Evolutionary conservation across 345 rosid species (phyloP).

Genomic region (Geranium rotundifolium): DNA sequence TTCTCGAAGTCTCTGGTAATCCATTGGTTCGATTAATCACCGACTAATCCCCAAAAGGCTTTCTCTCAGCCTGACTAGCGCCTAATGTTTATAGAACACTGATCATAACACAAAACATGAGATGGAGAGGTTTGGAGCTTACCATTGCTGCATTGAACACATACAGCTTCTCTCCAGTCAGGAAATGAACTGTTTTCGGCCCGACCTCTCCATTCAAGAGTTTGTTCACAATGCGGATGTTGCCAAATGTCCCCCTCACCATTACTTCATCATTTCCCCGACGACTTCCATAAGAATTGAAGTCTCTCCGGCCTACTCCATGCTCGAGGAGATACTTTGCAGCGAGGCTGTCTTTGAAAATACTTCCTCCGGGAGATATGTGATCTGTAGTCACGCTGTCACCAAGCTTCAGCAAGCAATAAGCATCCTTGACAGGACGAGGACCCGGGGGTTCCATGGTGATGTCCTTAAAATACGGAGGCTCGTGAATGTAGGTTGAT

Average conservation of each 20-base stretch:
- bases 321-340: slow-evolving; percentile 58
- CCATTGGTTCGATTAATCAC: no score
- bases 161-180: slow-evolving; percentile 57
- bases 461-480: slow-evolving; percentile 76
- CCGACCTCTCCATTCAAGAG: slow-evolving; percentile 74
- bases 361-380: slow-evolving; percentile 81
- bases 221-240: slow-evolving; percentile 66
- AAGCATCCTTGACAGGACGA: slow-evolving; percentile 67
- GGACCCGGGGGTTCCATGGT: slow-evolving; percentile 61
- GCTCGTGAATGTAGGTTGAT: slow-evolving; percentile 78
- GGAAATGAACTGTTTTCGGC: slow-evolving; percentile 66
- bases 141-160: slow-evolving; percentile 78
- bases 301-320: slow-evolving; percentile 47
- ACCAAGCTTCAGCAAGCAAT: slow-evolving; percentile 68
- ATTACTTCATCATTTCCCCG: slow-evolving; percentile 74
- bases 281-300: slow-evolving; percentile 80
- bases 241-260: slow-evolving; percentile 85
- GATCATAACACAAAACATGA: not conserved
- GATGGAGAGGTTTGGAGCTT: slow-evolving; percentile 9
- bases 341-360: slow-evolving; percentile 70
- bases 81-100: not conserved
- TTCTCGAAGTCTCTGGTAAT: no score
- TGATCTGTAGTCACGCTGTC: slow-evolving; percentile 89
- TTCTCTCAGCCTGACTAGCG: no score
- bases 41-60: no score